Evolutionary conservation across 768 basidiomycete genomes (phyloP), one percentile per base, ranked within the genome.

Genomic region (Phylloporus rhodoxanthus): DNA sequence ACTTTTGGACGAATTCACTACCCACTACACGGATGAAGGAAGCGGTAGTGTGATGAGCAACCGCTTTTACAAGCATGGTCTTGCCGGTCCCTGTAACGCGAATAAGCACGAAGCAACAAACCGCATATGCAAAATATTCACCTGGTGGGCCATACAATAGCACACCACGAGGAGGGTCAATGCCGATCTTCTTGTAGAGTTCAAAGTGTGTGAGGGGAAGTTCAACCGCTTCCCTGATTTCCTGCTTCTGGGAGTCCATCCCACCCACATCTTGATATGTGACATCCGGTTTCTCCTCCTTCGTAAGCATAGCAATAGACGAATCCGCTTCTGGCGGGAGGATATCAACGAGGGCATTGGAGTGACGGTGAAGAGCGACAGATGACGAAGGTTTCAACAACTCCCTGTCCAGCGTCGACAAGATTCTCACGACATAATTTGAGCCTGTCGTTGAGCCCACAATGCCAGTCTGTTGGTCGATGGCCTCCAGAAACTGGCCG

Each of bases 51-150:
- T 97, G 91, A 65, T 94, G 86, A 20, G 96, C 96, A 23, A 99
- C 96, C n/a, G 96, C 96, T 68, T 98, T 99, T 45, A 98, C 96
- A 54, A 99, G 75, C 94, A 99, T 97, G 2, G 96, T 99, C 75
- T 99, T 99, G 25, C 96, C 96, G 2, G 96, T 99, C 54, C 96
- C 95, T 93, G 47, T n/a, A 40, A 15, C 42, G 20, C 10, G 39
- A 34, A 48, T 62, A 34, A 56, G 53, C 7, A 23, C 5, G 10
- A 33, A 36, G 23, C 4, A 36, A 26, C 14, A 39, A 43, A 6
- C 21, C 8, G 15, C 2, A 45, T 34, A 13, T 4, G 44, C 26
- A 23, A 13, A 59, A 19, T 76, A 43, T 62, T 53, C 28, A 88
- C 94, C 95, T 63, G 96, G 96, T 29, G 96, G 96, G 1, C 96